Evolutionary conservation across 2,329 filamentous ascomycete genomes (phyloP).

Genomic region (Colletotrichum acutatum): DNA sequence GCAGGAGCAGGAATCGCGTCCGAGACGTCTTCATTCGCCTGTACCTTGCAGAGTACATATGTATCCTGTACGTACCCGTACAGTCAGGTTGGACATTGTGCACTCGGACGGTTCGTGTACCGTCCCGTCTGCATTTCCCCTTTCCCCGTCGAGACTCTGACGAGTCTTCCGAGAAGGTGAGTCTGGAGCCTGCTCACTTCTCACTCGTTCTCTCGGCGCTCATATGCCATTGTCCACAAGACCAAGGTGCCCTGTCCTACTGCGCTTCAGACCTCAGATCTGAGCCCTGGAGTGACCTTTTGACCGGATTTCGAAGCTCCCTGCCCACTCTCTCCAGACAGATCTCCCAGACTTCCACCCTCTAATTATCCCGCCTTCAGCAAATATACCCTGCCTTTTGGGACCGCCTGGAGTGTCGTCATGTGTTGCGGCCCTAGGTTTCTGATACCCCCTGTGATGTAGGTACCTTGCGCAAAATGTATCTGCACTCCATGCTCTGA

Average conservation of each 20-base stretch:
- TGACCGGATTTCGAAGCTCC: conserved; percentile 23
- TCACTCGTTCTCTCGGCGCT: conserved; percentile 5
- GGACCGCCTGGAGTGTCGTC: conserved; percentile 13
- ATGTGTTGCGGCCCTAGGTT: conserved; percentile 1
- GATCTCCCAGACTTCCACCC: background rate
- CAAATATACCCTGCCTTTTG: background rate
- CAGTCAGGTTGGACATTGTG: background rate
- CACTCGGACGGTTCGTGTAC: background rate
- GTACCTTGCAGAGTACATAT: background rate
- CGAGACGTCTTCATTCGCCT: conserved; percentile 1
- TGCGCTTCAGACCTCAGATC: conserved; percentile 31
- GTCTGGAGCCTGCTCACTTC: background rate
- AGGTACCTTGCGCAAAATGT: background rate
- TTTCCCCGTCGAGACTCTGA: background rate
- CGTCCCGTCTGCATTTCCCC: background rate
- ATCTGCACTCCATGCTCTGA: background rate
- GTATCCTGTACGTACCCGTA: background rate
- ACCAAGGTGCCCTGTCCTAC: conserved; percentile 24
- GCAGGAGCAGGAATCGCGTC: background rate
- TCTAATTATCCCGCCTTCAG: background rate
- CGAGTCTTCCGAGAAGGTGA: too few relatives aligned
- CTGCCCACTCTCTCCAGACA: conserved; percentile 19
- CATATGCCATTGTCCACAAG: conserved; percentile 6
- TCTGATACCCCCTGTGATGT: background rate
- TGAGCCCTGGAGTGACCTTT: conserved; percentile 7